Percentiles rank a stretch among this genome's conserved stretches.
phyloP scores from a whole-genome alignment of 441 rosid species.

The Pelargonium myrrhifolium region DNA sequence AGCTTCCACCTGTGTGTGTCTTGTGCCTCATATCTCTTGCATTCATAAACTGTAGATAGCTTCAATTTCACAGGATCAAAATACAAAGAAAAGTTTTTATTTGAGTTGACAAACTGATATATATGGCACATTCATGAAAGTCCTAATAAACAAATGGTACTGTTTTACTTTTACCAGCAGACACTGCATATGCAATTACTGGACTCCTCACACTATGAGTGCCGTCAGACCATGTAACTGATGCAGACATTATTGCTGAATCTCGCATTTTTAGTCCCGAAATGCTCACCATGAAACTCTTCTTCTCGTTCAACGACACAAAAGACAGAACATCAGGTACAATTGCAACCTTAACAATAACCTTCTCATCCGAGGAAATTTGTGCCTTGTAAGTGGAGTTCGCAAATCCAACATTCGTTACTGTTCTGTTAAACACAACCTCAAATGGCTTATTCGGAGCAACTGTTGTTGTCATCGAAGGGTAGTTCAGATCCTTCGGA shows the following conservation, averaged over 20 bases:
- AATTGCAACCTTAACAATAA: slow-evolving; percentile 22
- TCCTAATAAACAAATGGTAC: too few relatives aligned
- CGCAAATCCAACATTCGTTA: slow-evolving; percentile 34
- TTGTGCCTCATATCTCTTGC: too few relatives aligned
- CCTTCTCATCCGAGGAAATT: background rate
- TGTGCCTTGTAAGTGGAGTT: slow-evolving; percentile 33
- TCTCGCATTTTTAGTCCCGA: slow-evolving; percentile 13
- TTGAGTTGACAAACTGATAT: too few relatives aligned
- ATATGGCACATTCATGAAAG: too few relatives aligned
- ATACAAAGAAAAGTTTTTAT: too few relatives aligned
- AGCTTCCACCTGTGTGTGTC: too few relatives aligned
- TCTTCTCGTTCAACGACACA: slow-evolving; percentile 25
- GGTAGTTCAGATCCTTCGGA: slow-evolving; percentile 36
- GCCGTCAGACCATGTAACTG: slow-evolving; percentile 40
- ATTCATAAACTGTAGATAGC: too few relatives aligned
- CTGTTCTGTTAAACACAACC: slow-evolving; percentile 30
- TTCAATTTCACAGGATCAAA: too few relatives aligned
- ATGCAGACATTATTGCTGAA: slow-evolving; percentile 12
- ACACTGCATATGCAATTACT: slow-evolving; percentile 25
- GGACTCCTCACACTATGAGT: slow-evolving; percentile 29
- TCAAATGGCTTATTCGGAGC: slow-evolving; percentile 8
- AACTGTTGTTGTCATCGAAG: slow-evolving; percentile 27
- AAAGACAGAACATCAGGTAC: slow-evolving; percentile 29
- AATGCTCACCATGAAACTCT: slow-evolving; percentile 31
- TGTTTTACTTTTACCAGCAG: too few relatives aligned